phyloP scores from a whole-genome alignment of 371 early-diverging fungal genomes.

The Apophysomyces trapeziformis region DNA sequence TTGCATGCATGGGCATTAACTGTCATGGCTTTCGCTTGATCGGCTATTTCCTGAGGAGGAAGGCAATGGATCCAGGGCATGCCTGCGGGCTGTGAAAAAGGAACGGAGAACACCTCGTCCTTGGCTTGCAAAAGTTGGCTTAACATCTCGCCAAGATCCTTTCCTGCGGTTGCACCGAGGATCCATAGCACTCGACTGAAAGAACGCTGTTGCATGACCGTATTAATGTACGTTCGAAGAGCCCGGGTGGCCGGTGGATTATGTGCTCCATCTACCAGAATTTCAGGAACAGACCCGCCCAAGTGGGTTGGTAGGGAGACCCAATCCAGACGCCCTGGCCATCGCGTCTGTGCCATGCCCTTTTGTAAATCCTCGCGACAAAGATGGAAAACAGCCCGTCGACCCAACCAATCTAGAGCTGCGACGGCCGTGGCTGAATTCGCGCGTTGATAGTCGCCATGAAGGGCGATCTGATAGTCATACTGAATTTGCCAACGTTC shows the following conservation, averaged over 20 bases:
- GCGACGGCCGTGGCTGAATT: constrained; percentile 80
- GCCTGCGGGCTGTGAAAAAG: constrained; percentile 76
- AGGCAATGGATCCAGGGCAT: constrained; percentile 88
- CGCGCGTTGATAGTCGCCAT: constrained; percentile 80
- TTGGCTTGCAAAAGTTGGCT: constrained; percentile 50
- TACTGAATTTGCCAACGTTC: constrained; percentile 12
- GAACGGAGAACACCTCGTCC: constrained; percentile 68
- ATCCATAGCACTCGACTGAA: constrained; percentile 70
- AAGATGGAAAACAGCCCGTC: constrained; percentile 20
- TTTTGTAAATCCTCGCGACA: constrained; percentile 51
- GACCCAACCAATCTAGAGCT: constrained; percentile 61
- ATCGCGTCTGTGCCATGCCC: constrained; percentile 66
- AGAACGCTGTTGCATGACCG: constrained; percentile 19
- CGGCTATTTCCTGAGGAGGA: constrained; percentile 42
- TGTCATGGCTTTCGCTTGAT: constrained; percentile 21
- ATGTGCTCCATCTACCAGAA: constrained; percentile 91
- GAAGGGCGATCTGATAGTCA: constrained; percentile 54
- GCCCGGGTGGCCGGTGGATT: constrained; percentile 76
- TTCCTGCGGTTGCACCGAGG: constrained; percentile 76
- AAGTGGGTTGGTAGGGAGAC: constrained; percentile 24
- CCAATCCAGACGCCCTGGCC: constrained; percentile 90
- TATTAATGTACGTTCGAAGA: constrained; percentile 67
- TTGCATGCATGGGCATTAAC: constrained; percentile 23
- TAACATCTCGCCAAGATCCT: constrained; percentile 67
- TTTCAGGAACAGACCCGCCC: constrained; percentile 21